These are phyloP conservation scores for Podospora bellae-mahoneyi DNA, from an alignment of 495 filamentous ascomycete species.

Conservation along the genomic window DNA sequence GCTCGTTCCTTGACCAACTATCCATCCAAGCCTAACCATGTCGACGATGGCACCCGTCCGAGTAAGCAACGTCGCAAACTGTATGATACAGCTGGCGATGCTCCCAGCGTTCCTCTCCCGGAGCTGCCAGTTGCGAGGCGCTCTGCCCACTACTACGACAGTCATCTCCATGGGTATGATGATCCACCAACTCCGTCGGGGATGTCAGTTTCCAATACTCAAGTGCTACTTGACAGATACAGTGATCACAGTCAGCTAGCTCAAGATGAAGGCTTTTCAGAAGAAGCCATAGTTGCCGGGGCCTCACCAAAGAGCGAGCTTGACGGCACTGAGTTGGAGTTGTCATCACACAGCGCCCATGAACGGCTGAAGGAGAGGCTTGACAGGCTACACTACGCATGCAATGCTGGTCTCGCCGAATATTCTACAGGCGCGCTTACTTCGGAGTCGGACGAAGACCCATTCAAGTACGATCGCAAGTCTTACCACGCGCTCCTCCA, in stretches of 20 bases:
- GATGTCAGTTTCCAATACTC: slow-evolving; percentile 6
- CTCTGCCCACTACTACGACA: background rate
- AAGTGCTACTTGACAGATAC: slow-evolving; percentile 7
- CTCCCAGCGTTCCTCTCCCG: slow-evolving; percentile 15
- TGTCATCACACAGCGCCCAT: background rate
- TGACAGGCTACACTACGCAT: background rate
- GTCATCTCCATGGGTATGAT: background rate
- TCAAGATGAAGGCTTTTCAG: background rate
- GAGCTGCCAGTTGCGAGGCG: background rate
- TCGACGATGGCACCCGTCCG: background rate
- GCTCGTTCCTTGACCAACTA: background rate
- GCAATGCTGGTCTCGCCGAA: slow-evolving; percentile 2
- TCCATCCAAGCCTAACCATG: background rate
- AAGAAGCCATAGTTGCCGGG: background rate
- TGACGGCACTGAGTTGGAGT: background rate
- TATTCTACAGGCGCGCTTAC: slow-evolving; percentile 15
- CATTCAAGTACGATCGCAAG: slow-evolving; percentile 33
- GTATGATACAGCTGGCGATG: slow-evolving; percentile 6
- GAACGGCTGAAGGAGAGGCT: background rate
- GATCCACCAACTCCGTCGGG: background rate
- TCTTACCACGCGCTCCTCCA: slow-evolving; percentile 26
- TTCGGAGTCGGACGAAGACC: slow-evolving; percentile 33
- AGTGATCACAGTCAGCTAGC: background rate
- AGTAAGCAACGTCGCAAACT: slow-evolving; percentile 9
- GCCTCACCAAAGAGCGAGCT: background rate